Evolutionary conservation across 768 basidiomycete species (phyloP).

Genomic region (Rhodotorula kratochvilovae): DNA sequence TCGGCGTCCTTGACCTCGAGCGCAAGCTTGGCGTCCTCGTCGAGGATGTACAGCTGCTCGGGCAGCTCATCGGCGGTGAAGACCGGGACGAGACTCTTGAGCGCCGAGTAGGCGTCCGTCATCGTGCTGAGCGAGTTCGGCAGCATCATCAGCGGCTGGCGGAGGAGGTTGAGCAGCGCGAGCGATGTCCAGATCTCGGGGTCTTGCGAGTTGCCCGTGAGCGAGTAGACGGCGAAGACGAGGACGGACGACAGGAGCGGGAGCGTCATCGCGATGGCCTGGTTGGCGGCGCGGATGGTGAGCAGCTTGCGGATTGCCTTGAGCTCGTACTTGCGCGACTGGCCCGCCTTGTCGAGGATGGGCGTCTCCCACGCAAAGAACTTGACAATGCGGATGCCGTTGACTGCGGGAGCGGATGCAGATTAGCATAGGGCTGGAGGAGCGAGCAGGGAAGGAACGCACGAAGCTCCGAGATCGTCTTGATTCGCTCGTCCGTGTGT

Average conservation of each 20-base stretch:
- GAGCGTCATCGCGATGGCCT: constrained; percentile 46
- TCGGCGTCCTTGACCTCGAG: constrained; percentile 24
- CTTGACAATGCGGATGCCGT: constrained; percentile 77
- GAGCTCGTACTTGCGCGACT: constrained; percentile 65
- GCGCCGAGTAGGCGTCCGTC: constrained; percentile 76
- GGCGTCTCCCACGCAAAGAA: constrained; percentile 51
- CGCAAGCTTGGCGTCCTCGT: constrained; percentile 52
- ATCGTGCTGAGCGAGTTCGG: constrained; percentile 23
- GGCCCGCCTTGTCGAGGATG: constrained; percentile 66
- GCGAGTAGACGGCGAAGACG: constrained; percentile 64
- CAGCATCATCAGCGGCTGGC: constrained; percentile 16
- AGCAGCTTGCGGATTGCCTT: constrained; percentile 49
- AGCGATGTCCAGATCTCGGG: constrained; percentile 78
- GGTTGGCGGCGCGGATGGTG: constrained; percentile 42
- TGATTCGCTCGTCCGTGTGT: constrained; percentile 84
- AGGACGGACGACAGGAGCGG: constrained; percentile 72
- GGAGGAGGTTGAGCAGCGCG: constrained; percentile 72
- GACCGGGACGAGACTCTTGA: constrained; percentile 65
- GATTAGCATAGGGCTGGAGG: background rate
- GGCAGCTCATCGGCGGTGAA: constrained; percentile 75
- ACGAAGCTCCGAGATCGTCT: constrained; percentile 73
- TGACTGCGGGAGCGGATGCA: constrained; percentile 1
- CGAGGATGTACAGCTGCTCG: constrained; percentile 46
- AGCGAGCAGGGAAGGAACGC: constrained; percentile 57
- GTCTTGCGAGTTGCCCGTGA: constrained; percentile 61